A percentile compares a stretch with the other conserved stretches of the same genome.
phyloP scores from a whole-genome alignment of 345 rosid species.

The Murraya koenigii region DNA sequence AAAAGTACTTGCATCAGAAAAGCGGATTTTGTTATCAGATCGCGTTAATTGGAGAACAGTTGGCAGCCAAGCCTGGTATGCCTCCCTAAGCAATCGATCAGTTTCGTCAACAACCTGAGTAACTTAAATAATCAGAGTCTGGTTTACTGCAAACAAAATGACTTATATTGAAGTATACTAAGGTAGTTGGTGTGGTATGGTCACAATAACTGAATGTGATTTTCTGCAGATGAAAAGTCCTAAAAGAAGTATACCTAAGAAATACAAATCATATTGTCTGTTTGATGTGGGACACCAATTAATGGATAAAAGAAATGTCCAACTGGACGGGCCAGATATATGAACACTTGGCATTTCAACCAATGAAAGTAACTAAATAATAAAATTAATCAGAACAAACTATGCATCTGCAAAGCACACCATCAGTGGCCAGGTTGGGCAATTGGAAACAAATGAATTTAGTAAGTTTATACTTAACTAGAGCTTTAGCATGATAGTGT shows the following conservation, averaged over 20 bases:
- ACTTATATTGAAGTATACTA: neutral
- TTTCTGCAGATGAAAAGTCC: neutral
- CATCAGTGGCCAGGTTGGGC: neutral
- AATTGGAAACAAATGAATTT: neutral
- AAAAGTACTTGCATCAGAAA: slow-evolving; percentile 27
- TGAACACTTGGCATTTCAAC: neutral
- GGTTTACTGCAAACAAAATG: slow-evolving; percentile 3
- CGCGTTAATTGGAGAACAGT: slow-evolving; percentile 69
- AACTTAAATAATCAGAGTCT: slow-evolving; percentile 22
- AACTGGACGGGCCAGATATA: neutral
- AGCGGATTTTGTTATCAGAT: slow-evolving; percentile 31
- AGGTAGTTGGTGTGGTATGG: neutral
- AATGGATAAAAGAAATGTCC: neutral
- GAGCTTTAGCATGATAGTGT: neutral
- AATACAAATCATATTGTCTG: neutral
- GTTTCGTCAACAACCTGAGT: slow-evolving; percentile 96
- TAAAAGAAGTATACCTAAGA: neutral
- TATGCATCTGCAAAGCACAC: neutral
- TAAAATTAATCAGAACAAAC: neutral
- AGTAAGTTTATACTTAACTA: neutral
- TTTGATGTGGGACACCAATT: neutral
- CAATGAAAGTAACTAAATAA: neutral
- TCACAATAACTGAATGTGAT: neutral
- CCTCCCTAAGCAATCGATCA: slow-evolving; percentile 87
- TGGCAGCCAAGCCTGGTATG: slow-evolving; percentile 96